Evolutionary conservation across 129 eudicot species (phyloP).

Genomic region (Oenanthe sinensis): DNA sequence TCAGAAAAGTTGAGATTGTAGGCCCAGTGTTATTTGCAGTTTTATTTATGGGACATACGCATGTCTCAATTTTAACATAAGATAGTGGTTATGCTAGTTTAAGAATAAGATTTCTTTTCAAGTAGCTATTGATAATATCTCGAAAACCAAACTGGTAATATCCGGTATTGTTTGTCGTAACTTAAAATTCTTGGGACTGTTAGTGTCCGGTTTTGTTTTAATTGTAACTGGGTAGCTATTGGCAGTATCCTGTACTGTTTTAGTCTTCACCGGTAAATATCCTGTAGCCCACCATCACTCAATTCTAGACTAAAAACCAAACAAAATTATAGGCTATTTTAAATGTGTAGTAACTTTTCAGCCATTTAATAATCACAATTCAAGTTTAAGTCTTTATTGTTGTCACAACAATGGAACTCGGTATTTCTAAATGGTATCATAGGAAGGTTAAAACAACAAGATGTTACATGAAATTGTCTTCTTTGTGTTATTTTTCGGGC

Average conservation of each 20-base stretch:
- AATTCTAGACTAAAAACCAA: neutral
- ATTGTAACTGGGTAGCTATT: neutral
- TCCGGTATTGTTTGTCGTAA: neutral
- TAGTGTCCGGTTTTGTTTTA: neutral
- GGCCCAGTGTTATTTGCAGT: neutral
- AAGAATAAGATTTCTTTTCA: neutral
- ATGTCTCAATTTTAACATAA: constrained; percentile 2
- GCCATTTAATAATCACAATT: neutral
- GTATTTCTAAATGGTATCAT: neutral
- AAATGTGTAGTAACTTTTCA: neutral
- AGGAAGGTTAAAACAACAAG: neutral
- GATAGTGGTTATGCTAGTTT: neutral
- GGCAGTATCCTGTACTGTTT: neutral
- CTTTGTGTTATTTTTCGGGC: neutral
- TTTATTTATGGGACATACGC: neutral
- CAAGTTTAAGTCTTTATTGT: neutral
- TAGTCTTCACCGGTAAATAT: neutral
- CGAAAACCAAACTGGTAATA: neutral
- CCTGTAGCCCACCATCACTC: neutral
- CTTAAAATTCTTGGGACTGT: neutral
- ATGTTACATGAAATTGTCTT: neutral
- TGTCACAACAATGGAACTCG: neutral
- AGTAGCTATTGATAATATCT: neutral
- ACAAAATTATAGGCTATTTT: neutral
- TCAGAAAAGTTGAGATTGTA: neutral